phyloP scores from a whole-genome alignment of 805 yeast species.

The Saccharomycopsis oosterbeekiorum region DNA sequence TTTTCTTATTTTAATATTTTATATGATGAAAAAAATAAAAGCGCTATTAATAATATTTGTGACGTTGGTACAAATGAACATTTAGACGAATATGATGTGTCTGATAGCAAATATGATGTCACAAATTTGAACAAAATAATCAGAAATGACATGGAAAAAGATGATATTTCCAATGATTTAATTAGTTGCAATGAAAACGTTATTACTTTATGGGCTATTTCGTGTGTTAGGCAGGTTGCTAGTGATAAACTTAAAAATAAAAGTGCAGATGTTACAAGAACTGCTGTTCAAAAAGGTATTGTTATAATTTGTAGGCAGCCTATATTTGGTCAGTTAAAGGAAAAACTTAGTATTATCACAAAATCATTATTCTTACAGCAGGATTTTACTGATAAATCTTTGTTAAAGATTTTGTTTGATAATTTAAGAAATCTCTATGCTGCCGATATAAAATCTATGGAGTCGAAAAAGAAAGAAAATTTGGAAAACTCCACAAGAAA shows the following conservation, averaged over 20 bases:
- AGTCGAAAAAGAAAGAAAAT: background rate
- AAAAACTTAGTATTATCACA: constrained; percentile 83
- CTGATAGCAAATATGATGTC: constrained; percentile 31
- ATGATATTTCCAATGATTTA: constrained; percentile 3
- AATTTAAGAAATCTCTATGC: constrained; percentile 42
- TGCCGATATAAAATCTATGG: background rate
- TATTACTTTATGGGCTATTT: constrained; percentile 84
- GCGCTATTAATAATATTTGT: constrained; percentile 35
- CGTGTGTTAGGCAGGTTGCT: constrained; percentile 80
- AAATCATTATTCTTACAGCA: constrained; percentile 76
- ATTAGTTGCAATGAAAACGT: constrained; percentile 24
- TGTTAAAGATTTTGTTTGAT: constrained; percentile 61
- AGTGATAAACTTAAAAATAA: constrained; percentile 47
- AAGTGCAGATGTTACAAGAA: constrained; percentile 63
- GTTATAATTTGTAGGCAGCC: constrained; percentile 85
- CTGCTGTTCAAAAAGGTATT: constrained; percentile 84
- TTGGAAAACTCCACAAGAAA: constrained; percentile 16
- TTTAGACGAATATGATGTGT: constrained; percentile 23
- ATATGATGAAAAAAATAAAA: constrained; percentile 45
- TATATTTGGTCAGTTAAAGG: constrained; percentile 77
- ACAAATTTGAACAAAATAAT: constrained; percentile 23
- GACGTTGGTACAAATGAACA: constrained; percentile 9
- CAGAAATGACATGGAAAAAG: background rate
- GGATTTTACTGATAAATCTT: constrained; percentile 58
- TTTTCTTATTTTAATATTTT: constrained; percentile 82